A percentile compares a stretch with the other conserved stretches of the same genome.
These are phyloP conservation scores for Sclerotinia minor DNA, from an alignment of 2,329 filamentous ascomycete genomes.

Conservation along the genomic window DNA sequence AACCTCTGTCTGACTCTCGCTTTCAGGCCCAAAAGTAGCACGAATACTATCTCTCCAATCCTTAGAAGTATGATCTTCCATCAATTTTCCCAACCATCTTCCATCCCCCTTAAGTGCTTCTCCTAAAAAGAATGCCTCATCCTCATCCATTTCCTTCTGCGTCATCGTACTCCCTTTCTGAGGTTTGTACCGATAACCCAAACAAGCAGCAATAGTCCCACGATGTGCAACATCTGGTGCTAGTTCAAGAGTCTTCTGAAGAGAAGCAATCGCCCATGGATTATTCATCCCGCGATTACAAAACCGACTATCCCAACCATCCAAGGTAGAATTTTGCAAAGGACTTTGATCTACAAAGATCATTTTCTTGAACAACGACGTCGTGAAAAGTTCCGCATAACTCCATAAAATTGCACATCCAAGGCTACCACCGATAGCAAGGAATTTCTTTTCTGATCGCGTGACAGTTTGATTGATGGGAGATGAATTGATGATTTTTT, in stretches of 20 bases:
- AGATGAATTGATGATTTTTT: constrained; percentile 23
- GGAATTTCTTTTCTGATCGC: constrained; percentile 22
- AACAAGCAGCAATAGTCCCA: constrained; percentile 39
- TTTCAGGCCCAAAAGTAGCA: constrained; percentile 32
- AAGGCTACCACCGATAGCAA: constrained; percentile 39
- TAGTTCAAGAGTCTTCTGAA: constrained; percentile 36
- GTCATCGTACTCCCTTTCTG: constrained; percentile 21
- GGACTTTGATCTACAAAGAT: constrained; percentile 42
- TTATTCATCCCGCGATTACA: constrained; percentile 41
- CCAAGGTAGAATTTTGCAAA: constrained; percentile 37
- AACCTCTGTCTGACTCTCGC: constrained; percentile 33
- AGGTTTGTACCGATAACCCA: constrained; percentile 36
- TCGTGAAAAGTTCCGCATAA: constrained; percentile 40
- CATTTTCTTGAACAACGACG: constrained; percentile 35
- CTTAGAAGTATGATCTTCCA: constrained; percentile 41
- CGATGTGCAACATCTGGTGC: constrained; percentile 35
- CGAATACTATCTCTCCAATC: constrained; percentile 40
- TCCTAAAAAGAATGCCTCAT: constrained; percentile 39
- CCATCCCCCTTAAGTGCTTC: constrained; percentile 38
- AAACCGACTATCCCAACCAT: constrained; percentile 37
- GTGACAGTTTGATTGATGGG: background rate
- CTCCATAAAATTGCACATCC: constrained; percentile 41
- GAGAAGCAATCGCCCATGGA: constrained; percentile 32
- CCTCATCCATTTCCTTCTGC: constrained; percentile 16
- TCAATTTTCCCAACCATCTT: constrained; percentile 40